A percentile compares a stretch with the other conserved stretches of the same genome.
Evolutionary conservation across 2,329 filamentous ascomycete species (phyloP).

Genomic region (Acephala macrosclerotiorum): DNA sequence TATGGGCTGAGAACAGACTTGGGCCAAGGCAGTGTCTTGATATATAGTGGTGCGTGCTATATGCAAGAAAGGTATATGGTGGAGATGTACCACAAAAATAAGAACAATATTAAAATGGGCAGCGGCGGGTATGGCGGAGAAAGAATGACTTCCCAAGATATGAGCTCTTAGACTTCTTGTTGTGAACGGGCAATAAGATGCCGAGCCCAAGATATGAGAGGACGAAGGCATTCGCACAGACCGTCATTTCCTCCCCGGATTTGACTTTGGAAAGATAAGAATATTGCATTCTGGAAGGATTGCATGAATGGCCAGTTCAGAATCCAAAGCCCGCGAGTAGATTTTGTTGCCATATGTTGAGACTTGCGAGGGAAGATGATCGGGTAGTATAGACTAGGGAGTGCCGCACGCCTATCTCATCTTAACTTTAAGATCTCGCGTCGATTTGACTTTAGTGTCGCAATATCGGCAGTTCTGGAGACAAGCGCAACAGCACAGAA

Average conservation of each 20-base stretch:
- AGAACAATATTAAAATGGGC: neutral
- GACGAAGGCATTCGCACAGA: neutral
- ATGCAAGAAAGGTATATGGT: neutral
- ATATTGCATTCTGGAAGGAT: neutral
- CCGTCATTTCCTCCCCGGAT: neutral
- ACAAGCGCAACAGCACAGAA: neutral
- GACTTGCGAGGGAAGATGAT: neutral
- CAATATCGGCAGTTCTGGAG: neutral
- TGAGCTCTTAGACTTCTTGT: neutral
- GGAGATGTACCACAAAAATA: neutral
- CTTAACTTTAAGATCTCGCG: neutral
- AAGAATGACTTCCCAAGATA: neutral
- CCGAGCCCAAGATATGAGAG: neutral
- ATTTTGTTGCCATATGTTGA: neutral
- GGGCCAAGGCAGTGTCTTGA: neutral
- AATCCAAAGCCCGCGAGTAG: neutral
- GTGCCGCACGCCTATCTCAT: neutral
- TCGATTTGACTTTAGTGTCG: neutral
- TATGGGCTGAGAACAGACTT: neutral
- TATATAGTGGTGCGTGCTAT: neutral
- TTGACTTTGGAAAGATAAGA: neutral
- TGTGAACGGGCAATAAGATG: no score
- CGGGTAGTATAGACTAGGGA: neutral
- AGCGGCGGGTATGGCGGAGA: neutral
- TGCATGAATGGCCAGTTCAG: neutral